These are phyloP conservation scores for Suhomyces panamericanus DNA, from an alignment of 1,139 yeast species.

Conservation along the genomic window DNA sequence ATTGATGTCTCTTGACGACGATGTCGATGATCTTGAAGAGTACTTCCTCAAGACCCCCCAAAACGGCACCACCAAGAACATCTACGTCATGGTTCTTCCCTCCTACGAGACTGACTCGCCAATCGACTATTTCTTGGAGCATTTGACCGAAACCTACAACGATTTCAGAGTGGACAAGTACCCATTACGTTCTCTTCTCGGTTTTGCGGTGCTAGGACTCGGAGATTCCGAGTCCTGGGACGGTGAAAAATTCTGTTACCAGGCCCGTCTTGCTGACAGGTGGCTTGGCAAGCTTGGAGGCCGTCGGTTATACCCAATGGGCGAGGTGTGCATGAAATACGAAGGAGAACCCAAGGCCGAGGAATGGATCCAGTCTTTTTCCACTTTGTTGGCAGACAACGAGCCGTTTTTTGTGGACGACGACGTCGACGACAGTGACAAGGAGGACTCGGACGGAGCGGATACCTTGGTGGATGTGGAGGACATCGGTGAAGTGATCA, in stretches of 20 bases:
- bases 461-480: slow-evolving; percentile 71
- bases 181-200: slow-evolving; percentile 67
- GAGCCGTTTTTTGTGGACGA: slow-evolving; percentile 57
- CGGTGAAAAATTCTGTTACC: slow-evolving; percentile 81
- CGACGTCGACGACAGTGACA: slow-evolving; percentile 40
- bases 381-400: slow-evolving; percentile 61
- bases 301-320: slow-evolving; percentile 78
- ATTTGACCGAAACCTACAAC: slow-evolving; percentile 73
- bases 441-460: slow-evolving; percentile 31
- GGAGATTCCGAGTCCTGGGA: slow-evolving; percentile 87
- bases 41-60: slow-evolving; percentile 69
- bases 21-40: slow-evolving; percentile 80
- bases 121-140: slow-evolving; percentile 81
- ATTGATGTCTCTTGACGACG: slow-evolving; percentile 71
- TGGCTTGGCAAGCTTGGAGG: slow-evolving; percentile 83
- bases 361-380: slow-evolving; percentile 67
- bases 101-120: slow-evolving; percentile 94
- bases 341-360: slow-evolving; percentile 61
- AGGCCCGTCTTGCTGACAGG: slow-evolving; percentile 72
- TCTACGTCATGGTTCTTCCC: slow-evolving; percentile 80
- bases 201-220: slow-evolving; percentile 82
- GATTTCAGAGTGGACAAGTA: slow-evolving; percentile 85
- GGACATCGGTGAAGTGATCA: slow-evolving; percentile 71
- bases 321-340: slow-evolving; percentile 79
- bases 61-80: slow-evolving; percentile 35